Percentiles rank a stretch among this genome's conserved stretches.
Conservation (phyloP, 495 filamentous ascomycete genomes). For the Neurospora cerealis region DNA sequence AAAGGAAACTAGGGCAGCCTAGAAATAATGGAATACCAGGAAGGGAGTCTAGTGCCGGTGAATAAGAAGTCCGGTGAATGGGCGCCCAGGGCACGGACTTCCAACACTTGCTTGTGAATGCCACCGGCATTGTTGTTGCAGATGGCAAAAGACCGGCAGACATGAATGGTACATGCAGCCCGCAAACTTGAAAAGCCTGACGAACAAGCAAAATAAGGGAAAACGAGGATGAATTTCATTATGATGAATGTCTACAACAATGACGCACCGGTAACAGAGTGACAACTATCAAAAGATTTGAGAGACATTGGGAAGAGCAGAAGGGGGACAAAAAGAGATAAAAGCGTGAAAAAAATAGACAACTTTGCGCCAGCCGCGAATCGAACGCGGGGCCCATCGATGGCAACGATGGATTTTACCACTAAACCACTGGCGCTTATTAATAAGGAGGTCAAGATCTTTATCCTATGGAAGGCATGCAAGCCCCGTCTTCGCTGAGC, state of each 20-base stretch:
- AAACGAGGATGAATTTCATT: not conserved
- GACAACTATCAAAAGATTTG: not conserved
- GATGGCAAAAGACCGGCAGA: not conserved
- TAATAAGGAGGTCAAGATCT: not conserved
- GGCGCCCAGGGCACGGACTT: not conserved
- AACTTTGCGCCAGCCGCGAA: conserved; percentile 24
- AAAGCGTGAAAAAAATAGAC: not conserved
- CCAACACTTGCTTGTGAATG: not conserved
- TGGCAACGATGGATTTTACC: conserved; percentile 42
- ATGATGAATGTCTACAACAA: not conserved
- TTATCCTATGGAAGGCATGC: not conserved
- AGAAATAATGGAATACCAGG: not conserved
- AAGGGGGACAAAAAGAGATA: not conserved
- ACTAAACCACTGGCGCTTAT: conserved; percentile 3
- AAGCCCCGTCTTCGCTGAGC: not conserved
- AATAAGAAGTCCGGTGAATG: too few species aligned
- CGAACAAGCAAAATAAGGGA: not conserved
- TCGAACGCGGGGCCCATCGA: conserved; percentile 44
- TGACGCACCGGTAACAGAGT: not conserved
- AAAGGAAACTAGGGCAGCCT: not conserved
- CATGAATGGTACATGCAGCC: not conserved
- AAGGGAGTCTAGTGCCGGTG: too few species aligned
- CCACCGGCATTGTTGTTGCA: not conserved
- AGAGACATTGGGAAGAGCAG: not conserved
- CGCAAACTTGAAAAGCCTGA: not conserved